Percentiles rank a stretch among this genome's conserved stretches.
Evolutionary conservation across 495 filamentous ascomycete genomes (phyloP).

Genomic region (Cairneyella variabilis): DNA sequence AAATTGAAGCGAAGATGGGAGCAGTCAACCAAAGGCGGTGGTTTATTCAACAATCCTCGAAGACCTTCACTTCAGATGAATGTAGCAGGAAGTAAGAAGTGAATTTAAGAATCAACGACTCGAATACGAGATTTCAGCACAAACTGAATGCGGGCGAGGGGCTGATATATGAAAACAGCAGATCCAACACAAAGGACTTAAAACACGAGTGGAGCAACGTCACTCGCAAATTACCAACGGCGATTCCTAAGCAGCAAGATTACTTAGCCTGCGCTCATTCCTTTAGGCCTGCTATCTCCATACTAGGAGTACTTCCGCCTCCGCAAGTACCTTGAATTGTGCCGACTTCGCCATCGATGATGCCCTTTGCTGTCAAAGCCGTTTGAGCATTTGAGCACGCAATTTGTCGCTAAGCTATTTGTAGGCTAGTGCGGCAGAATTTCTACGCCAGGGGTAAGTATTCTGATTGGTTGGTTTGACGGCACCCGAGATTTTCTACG

Average conservation of each 20-base stretch:
- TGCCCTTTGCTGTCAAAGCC: not conserved
- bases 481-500: too few species aligned
- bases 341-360: conserved; percentile 15
- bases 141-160: too few species aligned
- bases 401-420: too few species aligned
- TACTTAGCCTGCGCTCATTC: not conserved
- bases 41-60: not conserved
- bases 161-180: not conserved
- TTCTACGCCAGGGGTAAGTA: too few species aligned
- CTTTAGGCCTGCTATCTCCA: not conserved
- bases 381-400: not conserved
- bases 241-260: not conserved
- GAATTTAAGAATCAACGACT: too few species aligned
- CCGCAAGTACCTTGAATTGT: not conserved
- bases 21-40: not conserved
- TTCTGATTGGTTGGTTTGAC: too few species aligned
- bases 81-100: too few species aligned
- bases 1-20: not conserved
- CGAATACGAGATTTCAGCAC: too few species aligned
- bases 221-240: conserved; percentile 10
- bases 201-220: conserved; percentile 5
- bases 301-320: not conserved
- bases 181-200: not conserved
- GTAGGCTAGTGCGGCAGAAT: too few species aligned
- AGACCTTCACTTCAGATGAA: too few species aligned